A percentile compares a stretch with the other conserved stretches of the same genome.
phyloP scores from a whole-genome alignment of 208 protist genomes.

The Angomonas deanei region DNA sequence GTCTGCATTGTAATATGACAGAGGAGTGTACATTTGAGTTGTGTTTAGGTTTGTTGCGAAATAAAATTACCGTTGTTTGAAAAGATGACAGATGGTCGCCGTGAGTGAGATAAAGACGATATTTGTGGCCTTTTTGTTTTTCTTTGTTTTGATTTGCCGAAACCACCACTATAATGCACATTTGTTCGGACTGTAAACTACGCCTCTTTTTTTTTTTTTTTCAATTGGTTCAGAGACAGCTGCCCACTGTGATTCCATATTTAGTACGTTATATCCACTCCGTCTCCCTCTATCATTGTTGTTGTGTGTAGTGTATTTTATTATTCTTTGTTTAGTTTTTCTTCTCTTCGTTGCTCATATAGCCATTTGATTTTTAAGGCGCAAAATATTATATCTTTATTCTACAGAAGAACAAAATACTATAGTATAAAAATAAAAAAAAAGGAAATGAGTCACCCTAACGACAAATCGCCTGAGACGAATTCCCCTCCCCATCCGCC shows the following conservation, averaged over 20 bases:
- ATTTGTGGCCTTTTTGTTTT: background rate
- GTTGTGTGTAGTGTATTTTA: background rate
- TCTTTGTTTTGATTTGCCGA: slow-evolving; percentile 3
- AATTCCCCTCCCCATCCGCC: background rate
- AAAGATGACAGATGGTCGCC: background rate
- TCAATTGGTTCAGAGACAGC: too few species aligned
- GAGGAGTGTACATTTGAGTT: slow-evolving; percentile 2
- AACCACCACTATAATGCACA: background rate
- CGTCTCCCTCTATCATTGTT: slow-evolving; percentile 1
- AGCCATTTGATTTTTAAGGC: background rate
- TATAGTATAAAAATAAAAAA: slow-evolving; percentile 9
- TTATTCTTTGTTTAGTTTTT: slow-evolving; percentile 11
- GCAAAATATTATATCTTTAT: background rate
- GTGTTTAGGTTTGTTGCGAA: slow-evolving; percentile 7
- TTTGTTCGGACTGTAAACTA: background rate
- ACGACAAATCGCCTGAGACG: background rate
- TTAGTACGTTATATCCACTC: background rate
- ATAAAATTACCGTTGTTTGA: background rate
- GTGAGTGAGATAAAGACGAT: too few species aligned
- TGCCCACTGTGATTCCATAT: background rate
- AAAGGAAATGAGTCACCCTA: slow-evolving; percentile 4
- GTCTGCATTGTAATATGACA: slow-evolving; percentile 35
- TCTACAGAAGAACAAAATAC: too few species aligned
- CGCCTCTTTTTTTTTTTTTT: slow-evolving; percentile 3
- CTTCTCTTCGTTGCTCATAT: background rate